These are phyloP conservation scores for Didymella pomorum DNA, from an alignment of 2,329 filamentous ascomycete genomes.

Conservation along the genomic window DNA sequence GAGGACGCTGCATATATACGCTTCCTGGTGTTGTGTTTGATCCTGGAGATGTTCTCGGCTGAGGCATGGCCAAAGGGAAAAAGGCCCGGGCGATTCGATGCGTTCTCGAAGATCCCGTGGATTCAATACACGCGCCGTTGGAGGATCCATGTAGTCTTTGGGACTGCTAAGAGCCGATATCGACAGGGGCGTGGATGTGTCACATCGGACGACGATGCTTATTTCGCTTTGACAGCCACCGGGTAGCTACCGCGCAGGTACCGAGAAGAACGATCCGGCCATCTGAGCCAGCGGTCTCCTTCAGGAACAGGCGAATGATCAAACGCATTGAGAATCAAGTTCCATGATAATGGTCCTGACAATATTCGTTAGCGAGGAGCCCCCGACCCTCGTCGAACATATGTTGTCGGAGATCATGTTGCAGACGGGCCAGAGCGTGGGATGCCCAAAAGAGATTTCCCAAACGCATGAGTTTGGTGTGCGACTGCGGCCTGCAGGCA, in stretches of 20 bases:
- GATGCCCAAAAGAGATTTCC: constrained; percentile 31
- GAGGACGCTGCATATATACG: constrained; percentile 35
- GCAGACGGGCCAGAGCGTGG: constrained; percentile 39
- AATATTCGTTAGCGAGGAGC: constrained; percentile 29
- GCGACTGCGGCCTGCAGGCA: constrained; percentile 38
- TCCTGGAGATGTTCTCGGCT: constrained; percentile 20
- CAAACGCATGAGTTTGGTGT: constrained; percentile 51
- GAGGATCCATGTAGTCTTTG: constrained; percentile 40
- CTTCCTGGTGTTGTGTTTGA: constrained; percentile 12
- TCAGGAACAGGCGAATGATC: constrained; percentile 42
- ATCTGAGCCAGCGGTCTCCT: constrained; percentile 29
- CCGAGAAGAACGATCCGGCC: constrained; percentile 25
- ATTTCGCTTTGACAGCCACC: constrained; percentile 26
- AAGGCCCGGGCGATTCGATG: constrained; percentile 27
- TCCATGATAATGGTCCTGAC: constrained; percentile 26
- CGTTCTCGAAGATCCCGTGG: constrained; percentile 38
- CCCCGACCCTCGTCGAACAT: constrained; percentile 42
- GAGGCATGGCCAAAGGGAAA: constrained; percentile 20
- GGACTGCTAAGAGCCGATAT: constrained; percentile 31
- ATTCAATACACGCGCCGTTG: constrained; percentile 47
- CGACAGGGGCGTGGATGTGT: constrained; percentile 38
- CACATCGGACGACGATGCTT: constrained; percentile 35
- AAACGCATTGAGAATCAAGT: constrained; percentile 39
- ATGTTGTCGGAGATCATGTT: constrained; percentile 46
- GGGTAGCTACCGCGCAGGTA: constrained; percentile 3